phyloP scores from a whole-genome alignment of 495 filamentous ascomycete genomes.

The Hypoxylon intermedium region DNA sequence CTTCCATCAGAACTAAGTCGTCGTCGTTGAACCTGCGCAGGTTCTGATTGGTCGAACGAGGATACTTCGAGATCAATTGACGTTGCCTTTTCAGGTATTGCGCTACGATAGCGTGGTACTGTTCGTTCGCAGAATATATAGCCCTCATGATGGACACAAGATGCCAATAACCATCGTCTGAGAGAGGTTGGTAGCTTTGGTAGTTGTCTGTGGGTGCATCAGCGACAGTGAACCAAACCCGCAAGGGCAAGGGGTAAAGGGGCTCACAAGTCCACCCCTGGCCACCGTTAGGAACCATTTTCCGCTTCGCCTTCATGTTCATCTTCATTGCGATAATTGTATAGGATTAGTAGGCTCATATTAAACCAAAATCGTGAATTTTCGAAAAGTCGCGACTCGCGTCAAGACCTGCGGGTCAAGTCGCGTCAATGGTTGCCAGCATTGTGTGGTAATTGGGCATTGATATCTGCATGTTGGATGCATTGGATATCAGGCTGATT shows the following conservation, averaged over 20 bases:
- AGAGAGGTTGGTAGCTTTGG: neutral
- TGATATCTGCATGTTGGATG: too few relatives aligned
- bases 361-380: too few relatives aligned
- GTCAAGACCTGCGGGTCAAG: too few relatives aligned
- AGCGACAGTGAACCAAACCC: too few relatives aligned
- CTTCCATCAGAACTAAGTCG: neutral
- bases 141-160: slow-evolving; percentile 13
- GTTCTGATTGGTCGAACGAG: neutral
- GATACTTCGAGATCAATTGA: neutral
- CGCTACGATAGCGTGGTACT: slow-evolving; percentile 18
- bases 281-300: neutral
- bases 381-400: too few relatives aligned
- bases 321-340: neutral
- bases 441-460: too few relatives aligned
- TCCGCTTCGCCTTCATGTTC: slow-evolving; percentile 15
- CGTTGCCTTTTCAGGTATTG: slow-evolving; percentile 18
- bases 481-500: too few relatives aligned
- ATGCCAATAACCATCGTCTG: neutral
- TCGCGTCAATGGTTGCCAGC: too few relatives aligned
- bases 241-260: too few relatives aligned
- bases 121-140: slow-evolving; percentile 10
- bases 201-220: slow-evolving; percentile 7
- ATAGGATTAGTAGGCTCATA: too few relatives aligned
- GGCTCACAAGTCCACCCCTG: slow-evolving; percentile 26
- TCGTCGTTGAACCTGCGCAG: neutral